Evolutionary conservation across 148 eudicot genomes (phyloP).

Genomic region (Amaranthus palmeri): DNA sequence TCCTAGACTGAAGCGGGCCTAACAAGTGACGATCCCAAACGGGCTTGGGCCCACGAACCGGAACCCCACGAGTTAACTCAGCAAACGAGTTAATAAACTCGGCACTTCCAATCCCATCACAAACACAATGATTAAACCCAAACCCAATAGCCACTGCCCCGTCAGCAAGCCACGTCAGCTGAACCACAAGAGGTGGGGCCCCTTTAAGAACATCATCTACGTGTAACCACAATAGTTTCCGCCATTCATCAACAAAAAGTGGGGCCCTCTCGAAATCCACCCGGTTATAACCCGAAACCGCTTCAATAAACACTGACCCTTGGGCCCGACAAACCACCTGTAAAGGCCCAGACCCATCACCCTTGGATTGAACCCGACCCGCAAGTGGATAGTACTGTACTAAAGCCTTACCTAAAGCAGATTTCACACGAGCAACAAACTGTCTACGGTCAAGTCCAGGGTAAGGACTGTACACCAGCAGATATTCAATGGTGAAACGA

Average conservation of each 20-base stretch:
- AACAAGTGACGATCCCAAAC: slow-evolving; percentile 56
- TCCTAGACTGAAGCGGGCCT: slow-evolving; percentile 8
- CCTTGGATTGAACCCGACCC: slow-evolving; percentile 44
- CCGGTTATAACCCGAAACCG: slow-evolving; percentile 31
- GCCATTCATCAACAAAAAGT: slow-evolving; percentile 44
- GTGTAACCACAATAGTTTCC: slow-evolving; percentile 40
- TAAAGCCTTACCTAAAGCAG: slow-evolving; percentile 52
- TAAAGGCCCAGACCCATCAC: slow-evolving; percentile 27
- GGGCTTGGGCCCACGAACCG: slow-evolving; percentile 29
- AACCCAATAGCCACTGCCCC: slow-evolving; percentile 46
- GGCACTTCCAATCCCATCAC: slow-evolving; percentile 68
- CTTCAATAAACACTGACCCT: slow-evolving; percentile 63
- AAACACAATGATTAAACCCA: slow-evolving; percentile 63
- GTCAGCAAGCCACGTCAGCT: slow-evolving; percentile 81
- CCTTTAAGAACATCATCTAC: slow-evolving; percentile 52
- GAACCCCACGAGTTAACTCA: slow-evolving; percentile 35
- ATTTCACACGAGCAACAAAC: slow-evolving; percentile 31
- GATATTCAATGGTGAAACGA: slow-evolving; percentile 66
- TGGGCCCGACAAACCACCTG: slow-evolving; percentile 60
- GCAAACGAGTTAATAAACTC: slow-evolving; percentile 55
- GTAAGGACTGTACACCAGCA: slow-evolving; percentile 40
- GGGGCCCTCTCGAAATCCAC: slow-evolving; percentile 57
- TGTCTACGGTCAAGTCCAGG: slow-evolving; percentile 19
- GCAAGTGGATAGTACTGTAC: slow-evolving; percentile 65
- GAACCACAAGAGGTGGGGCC: slow-evolving; percentile 55